Conservation (phyloP, 2,329 filamentous ascomycete species). For the Aspergillus carbonarius region DNA sequence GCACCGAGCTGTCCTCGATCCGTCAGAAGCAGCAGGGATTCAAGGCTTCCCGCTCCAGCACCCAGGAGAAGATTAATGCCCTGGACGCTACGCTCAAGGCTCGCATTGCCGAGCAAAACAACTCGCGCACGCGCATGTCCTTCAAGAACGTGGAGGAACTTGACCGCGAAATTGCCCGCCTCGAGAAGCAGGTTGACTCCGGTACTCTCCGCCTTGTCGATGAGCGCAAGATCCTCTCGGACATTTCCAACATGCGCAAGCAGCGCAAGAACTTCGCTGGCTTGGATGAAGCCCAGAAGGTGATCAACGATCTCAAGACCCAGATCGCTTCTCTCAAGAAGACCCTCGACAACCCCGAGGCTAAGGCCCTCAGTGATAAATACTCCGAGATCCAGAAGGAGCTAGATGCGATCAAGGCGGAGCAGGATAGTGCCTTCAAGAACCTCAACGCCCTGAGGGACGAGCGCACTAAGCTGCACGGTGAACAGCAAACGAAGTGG, state of each 20-base stretch:
- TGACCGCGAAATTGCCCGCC: conserved; percentile 73
- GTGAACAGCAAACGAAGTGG: conserved; percentile 84
- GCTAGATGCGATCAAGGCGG: conserved; percentile 83
- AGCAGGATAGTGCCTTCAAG: conserved; percentile 90
- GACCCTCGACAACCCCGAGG: conserved; percentile 84
- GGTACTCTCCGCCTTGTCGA: conserved; percentile 95
- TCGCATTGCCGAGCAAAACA: conserved; percentile 83
- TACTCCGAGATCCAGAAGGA: conserved; percentile 85
- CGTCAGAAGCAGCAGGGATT: conserved; percentile 81
- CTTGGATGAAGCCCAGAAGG: conserved; percentile 82
- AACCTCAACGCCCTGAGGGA: conserved; percentile 80
- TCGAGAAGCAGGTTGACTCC: conserved; percentile 82
- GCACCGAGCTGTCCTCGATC: conserved; percentile 78
- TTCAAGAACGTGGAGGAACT: conserved; percentile 90
- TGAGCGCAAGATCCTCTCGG: conserved; percentile 87
- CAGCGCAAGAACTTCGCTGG: conserved; percentile 85
- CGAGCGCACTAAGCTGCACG: conserved; percentile 78
- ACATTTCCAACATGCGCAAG: conserved; percentile 81
- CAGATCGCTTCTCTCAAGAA: conserved; percentile 90
- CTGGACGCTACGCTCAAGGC: conserved; percentile 86
- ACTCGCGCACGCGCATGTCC: conserved; percentile 71
- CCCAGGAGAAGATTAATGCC: conserved; percentile 88
- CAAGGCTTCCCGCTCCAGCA: conserved; percentile 75
- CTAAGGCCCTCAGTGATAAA: conserved; percentile 80
- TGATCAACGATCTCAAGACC: conserved; percentile 80